phyloP scores from a whole-genome alignment of 495 filamentous ascomycete species.

The Trichoderma virens region DNA sequence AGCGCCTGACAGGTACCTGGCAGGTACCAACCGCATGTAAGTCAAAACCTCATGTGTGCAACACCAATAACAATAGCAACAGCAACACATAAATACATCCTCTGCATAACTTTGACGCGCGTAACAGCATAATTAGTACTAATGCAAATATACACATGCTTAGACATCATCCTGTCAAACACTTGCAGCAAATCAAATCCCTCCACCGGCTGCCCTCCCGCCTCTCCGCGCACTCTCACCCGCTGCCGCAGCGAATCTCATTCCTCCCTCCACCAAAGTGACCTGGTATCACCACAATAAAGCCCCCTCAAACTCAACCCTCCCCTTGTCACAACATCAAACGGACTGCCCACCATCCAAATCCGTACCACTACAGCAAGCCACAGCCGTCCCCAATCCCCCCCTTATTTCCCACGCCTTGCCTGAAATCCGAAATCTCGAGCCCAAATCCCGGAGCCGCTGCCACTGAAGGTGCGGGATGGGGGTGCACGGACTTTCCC shows the following conservation, averaged over 20 bases:
- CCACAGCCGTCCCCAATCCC: background rate
- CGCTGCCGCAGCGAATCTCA: too few relatives aligned
- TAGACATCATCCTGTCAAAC: too few relatives aligned
- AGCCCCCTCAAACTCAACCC: background rate
- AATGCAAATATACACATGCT: too few relatives aligned
- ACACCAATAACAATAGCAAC: too few relatives aligned
- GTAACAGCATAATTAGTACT: too few relatives aligned
- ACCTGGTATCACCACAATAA: background rate
- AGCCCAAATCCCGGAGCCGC: background rate
- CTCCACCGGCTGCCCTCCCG: too few relatives aligned
- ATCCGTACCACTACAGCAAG: background rate
- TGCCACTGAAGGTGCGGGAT: background rate
- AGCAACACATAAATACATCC: background rate
- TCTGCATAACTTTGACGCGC: too few relatives aligned
- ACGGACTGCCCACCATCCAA: background rate
- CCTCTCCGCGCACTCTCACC: too few relatives aligned
- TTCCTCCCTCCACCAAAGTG: too few relatives aligned
- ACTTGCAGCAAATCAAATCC: background rate
- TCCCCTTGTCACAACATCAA: background rate
- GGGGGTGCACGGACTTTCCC: background rate
- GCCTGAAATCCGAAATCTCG: too few relatives aligned
- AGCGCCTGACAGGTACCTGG: background rate
- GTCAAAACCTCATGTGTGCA: background rate
- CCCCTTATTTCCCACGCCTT: background rate
- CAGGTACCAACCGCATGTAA: background rate